Evolutionary conservation across 129 eudicot genomes (phyloP).

Genomic region (Helichrysum umbraculigerum): DNA sequence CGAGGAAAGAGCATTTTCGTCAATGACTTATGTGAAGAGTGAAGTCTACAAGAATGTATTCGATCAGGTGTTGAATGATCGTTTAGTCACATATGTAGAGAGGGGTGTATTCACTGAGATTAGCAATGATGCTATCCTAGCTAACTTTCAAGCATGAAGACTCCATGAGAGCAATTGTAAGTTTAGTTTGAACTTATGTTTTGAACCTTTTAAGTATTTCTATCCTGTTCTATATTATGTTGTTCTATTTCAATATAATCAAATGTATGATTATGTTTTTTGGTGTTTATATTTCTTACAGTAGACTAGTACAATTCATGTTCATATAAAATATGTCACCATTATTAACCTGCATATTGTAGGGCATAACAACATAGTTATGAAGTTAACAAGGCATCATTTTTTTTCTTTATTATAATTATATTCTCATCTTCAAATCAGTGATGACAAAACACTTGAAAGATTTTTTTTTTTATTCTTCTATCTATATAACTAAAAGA

Average conservation of each 20-base stretch:
- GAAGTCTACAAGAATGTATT: neutral
- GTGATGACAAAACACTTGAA: too few relatives aligned
- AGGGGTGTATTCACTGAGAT: neutral
- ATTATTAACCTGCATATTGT: too few relatives aligned
- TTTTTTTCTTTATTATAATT: too few relatives aligned
- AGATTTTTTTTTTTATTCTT: too few relatives aligned
- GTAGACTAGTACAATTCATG: too few relatives aligned
- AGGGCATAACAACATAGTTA: too few relatives aligned
- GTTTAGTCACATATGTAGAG: constrained; percentile 24
- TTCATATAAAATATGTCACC: too few relatives aligned
- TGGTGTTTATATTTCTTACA: neutral
- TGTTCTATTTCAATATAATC: neutral
- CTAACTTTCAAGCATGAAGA: constrained; percentile 7
- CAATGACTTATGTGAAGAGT: constrained; percentile 2
- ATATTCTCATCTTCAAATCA: too few relatives aligned
- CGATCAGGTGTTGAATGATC: constrained; percentile 13
- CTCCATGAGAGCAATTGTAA: neutral
- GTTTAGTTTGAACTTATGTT: neutral
- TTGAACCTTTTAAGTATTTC: neutral
- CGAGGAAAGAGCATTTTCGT: constrained; percentile 12
- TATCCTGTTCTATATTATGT: neutral
- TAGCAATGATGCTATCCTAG: constrained; percentile 2
- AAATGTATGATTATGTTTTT: neutral
- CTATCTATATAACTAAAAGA: too few relatives aligned
- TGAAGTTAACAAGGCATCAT: too few relatives aligned